Conservation (phyloP, 1,139 yeast genomes). For the Kodamaea sp. region DNA sequence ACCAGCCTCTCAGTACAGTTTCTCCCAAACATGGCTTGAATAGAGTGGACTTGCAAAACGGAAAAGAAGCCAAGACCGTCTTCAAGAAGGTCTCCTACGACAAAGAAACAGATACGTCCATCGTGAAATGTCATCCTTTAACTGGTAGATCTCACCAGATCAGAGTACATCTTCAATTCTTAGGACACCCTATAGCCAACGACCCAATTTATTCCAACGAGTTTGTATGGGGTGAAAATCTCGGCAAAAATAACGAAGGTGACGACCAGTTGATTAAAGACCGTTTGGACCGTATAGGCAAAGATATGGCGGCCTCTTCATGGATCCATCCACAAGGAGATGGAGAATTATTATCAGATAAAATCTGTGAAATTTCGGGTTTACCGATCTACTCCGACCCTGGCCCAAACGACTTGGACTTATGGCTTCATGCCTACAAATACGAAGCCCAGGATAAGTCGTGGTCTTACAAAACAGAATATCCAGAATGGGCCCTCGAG, state of each 20-base stretch:
- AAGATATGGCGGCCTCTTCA: slow-evolving; percentile 63
- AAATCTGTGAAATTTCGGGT: slow-evolving; percentile 65
- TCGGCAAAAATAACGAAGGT: slow-evolving; percentile 57
- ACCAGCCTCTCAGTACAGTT: slow-evolving; percentile 67
- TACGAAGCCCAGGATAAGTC: slow-evolving; percentile 58
- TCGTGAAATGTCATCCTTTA: slow-evolving; percentile 79
- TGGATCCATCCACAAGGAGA: slow-evolving; percentile 60
- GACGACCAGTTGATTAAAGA: slow-evolving; percentile 46
- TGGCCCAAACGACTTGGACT: slow-evolving; percentile 76
- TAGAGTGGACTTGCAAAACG: slow-evolving; percentile 59
- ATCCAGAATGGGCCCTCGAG: slow-evolving; percentile 85
- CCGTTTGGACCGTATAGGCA: slow-evolving; percentile 65
- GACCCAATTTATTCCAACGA: slow-evolving; percentile 81
- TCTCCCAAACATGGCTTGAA: slow-evolving; percentile 82
- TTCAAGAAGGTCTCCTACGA: slow-evolving; percentile 64
- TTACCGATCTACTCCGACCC: slow-evolving; percentile 86
- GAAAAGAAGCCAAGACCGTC: slow-evolving; percentile 63
- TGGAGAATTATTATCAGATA: slow-evolving; percentile 64
- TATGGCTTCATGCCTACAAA: slow-evolving; percentile 88
- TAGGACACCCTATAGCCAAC: slow-evolving; percentile 91
- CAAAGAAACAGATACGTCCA: slow-evolving; percentile 55
- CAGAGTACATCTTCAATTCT: slow-evolving; percentile 82
- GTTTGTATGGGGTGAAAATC: slow-evolving; percentile 66
- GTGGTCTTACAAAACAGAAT: slow-evolving; percentile 79
- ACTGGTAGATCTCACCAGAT: slow-evolving; percentile 97